Percentiles rank a stretch among this genome's conserved stretches.
phyloP scores from a whole-genome alignment of 331 rosid genomes.

The Erythrophleum ivorense region DNA sequence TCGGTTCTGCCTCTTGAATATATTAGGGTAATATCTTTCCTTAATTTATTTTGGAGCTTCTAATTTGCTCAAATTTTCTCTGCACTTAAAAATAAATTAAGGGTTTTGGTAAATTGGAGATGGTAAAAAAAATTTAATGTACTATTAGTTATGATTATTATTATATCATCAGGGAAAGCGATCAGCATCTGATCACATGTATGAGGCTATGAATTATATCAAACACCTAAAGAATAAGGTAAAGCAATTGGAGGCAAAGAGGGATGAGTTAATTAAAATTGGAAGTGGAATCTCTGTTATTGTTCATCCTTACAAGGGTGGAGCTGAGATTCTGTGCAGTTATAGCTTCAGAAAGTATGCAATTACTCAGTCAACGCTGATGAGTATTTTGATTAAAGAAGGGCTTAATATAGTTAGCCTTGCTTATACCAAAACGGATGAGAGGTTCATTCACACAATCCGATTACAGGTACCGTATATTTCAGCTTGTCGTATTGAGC shows the following conservation, averaged over 20 bases:
- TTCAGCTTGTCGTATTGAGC: not conserved
- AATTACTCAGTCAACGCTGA: conserved; percentile 53
- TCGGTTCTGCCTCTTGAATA: conserved; percentile 54
- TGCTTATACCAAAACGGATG: conserved; percentile 46
- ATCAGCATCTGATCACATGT: conserved; percentile 60
- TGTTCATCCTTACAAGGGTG: conserved; percentile 50
- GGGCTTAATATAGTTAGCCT: conserved; percentile 51
- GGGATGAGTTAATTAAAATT: conserved; percentile 49
- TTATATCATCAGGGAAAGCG: conserved; percentile 59
- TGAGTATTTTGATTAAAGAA: conserved; percentile 45
- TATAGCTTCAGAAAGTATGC: conserved; percentile 35
- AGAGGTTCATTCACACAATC: conserved; percentile 49
- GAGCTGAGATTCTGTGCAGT: conserved; percentile 59
- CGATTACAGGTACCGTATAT: conserved; percentile 50
- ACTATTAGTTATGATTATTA: not conserved
- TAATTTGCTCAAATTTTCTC: not conserved
- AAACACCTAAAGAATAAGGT: conserved; percentile 46
- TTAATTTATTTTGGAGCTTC: not conserved
- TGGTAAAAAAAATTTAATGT: not conserved
- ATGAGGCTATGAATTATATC: conserved; percentile 64
- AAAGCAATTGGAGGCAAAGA: conserved; percentile 42
- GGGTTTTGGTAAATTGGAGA: not conserved
- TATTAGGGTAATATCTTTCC: conserved; percentile 43
- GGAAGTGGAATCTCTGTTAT: conserved; percentile 30
- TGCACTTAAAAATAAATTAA: not conserved